phyloP scores from a whole-genome alignment of 768 basidiomycete species.

The Lyophyllum semitale region DNA sequence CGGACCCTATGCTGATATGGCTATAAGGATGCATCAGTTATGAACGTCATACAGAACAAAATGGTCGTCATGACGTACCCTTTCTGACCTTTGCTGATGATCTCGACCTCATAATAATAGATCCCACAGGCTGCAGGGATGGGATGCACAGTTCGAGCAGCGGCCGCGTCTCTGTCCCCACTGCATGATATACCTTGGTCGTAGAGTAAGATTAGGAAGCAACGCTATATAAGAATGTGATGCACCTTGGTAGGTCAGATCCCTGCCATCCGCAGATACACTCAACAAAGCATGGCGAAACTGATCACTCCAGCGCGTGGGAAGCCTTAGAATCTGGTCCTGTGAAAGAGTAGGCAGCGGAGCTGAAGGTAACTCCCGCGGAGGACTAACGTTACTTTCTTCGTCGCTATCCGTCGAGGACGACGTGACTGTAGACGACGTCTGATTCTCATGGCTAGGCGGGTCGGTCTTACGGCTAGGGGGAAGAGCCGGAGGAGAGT shows the following conservation, averaged over 20 bases:
- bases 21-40: conserved; percentile 36
- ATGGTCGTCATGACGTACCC: conserved; percentile 52
- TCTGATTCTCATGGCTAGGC: conserved; percentile 16
- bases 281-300: conserved; percentile 59
- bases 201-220: background rate
- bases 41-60: background rate
- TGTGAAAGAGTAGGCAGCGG: conserved; percentile 32
- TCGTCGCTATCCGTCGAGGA: conserved; percentile 66
- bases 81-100: conserved; percentile 77
- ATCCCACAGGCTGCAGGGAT: conserved; percentile 88
- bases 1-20: conserved; percentile 81
- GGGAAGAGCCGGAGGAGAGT: conserved; percentile 39
- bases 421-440: conserved; percentile 33
- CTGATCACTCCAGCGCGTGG: conserved; percentile 80
- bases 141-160: conserved; percentile 74
- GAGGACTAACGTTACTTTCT: conserved; percentile 56
- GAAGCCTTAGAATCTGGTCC: conserved; percentile 54
- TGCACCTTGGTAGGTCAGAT: conserved; percentile 70
- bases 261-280: conserved; percentile 71
- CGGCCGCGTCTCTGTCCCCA: conserved; percentile 81
- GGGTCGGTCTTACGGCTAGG: conserved; percentile 40
- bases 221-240: background rate
- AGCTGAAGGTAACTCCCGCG: conserved; percentile 37
- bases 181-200: conserved; percentile 48
- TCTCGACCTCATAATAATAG: conserved; percentile 92